Base-by-base conservation (phyloP, 495 filamentous ascomycete species). In the Neurospora sp. region DNA sequence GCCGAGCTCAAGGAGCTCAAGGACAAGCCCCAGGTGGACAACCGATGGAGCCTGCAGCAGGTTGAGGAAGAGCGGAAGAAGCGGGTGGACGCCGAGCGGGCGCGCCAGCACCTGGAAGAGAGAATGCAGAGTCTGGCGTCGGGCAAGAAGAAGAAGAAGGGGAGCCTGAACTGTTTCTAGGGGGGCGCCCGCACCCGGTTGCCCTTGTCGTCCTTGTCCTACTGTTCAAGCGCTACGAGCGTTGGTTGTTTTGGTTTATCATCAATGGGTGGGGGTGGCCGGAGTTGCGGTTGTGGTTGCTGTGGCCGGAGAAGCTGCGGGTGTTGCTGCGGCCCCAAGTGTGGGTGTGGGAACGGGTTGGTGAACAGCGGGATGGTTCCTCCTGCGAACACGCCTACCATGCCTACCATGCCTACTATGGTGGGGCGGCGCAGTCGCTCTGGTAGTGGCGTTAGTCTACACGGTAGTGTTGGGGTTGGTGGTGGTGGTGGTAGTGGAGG, bases 101-200 rank as follows among this genome's bases (percentile, higher is more conserved):
- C 96, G 44, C 85, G 92, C 71, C 92, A 90, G 73, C 91, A 96
- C 78, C 87, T 98, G 5, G 96, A 99, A 82, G 93, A 96, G 84
- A 87, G 94, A 14, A 98, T 99, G 95, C 91, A 92, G 73, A 91
- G 89, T n/a, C 90, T 97, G 78, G 92, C 90, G n/a, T 46, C 42
- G 80, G 94, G 94, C 84, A 97, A 94, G 86, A 97, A 97, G 90
- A 93, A 93, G 86, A 96, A 96, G 89, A 96, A 96, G 89, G 92
- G 93, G 79, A 93, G 91, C 39, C 89, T 99, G 78, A 98, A 97
- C 84, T 99, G 96, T 86, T 99, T 99, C 84, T 99, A 92, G 78
- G 71, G 66, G 73, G 72, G 76, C 39, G 27, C 71, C 39, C 14
- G 71, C n/a, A 66, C 54, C 54, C 54, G 62, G 72, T 48, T 39